Evolutionary conservation across 495 filamentous ascomycete genomes (phyloP).

Genomic region (Penicillium cataractarum): DNA sequence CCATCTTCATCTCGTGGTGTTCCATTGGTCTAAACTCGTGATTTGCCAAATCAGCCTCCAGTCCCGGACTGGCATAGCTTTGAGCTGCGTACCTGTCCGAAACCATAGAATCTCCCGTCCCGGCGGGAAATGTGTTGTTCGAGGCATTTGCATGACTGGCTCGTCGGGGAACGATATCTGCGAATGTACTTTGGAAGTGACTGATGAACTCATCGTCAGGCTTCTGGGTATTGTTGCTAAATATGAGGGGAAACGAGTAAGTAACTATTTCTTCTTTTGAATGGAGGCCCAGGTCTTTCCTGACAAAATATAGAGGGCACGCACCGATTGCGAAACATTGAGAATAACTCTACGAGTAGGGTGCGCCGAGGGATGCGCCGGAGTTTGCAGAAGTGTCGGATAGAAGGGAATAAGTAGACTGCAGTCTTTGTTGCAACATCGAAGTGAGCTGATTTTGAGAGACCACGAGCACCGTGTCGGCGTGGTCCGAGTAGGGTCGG

Average conservation of each 20-base stretch:
- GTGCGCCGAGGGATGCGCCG: slow-evolving; percentile 5
- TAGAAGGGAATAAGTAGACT: slow-evolving; percentile 8
- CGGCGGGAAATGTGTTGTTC: neutral
- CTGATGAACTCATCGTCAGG: slow-evolving; percentile 82
- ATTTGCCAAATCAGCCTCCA: slow-evolving; percentile 13
- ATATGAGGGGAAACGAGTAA: slow-evolving; percentile 2
- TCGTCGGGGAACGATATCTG: slow-evolving; percentile 57
- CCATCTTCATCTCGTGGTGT: slow-evolving; percentile 38
- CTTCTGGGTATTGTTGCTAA: slow-evolving; percentile 82
- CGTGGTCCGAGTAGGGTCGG: neutral
- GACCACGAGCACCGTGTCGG: neutral
- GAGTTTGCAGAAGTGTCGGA: slow-evolving; percentile 8
- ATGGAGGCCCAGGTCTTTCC: neutral
- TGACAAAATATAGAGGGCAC: neutral
- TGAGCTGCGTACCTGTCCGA: slow-evolving; percentile 31
- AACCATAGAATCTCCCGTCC: slow-evolving; percentile 23
- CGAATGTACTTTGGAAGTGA: slow-evolving; percentile 80
- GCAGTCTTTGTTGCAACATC: slow-evolving; percentile 13
- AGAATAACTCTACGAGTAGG: slow-evolving; percentile 12
- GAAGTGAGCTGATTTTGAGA: neutral
- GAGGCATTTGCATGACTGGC: slow-evolving; percentile 14
- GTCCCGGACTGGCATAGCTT: neutral
- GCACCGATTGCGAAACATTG: slow-evolving; percentile 34
- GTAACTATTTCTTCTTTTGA: neutral
- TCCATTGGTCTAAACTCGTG: slow-evolving; percentile 13